Conservation (phyloP, 2,329 filamentous ascomycete species). For the Xenosphaeropsis pyriputrescens region DNA sequence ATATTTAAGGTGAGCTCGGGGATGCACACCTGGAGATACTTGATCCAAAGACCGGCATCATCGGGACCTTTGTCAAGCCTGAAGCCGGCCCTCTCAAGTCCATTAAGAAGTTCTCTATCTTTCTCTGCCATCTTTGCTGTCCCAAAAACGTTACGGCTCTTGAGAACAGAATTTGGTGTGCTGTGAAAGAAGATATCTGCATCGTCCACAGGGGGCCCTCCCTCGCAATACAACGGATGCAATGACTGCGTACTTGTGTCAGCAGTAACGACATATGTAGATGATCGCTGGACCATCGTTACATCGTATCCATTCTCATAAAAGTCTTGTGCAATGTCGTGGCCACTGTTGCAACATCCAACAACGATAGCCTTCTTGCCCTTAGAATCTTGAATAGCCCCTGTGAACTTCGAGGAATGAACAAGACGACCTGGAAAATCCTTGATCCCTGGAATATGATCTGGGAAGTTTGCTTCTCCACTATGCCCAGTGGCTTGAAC, state of each 20-base stretch:
- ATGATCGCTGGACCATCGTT: slow-evolving; percentile 55
- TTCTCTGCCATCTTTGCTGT: slow-evolving; percentile 21
- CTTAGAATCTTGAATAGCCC: slow-evolving; percentile 18
- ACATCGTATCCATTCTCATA: slow-evolving; percentile 50
- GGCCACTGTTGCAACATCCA: slow-evolving; percentile 53
- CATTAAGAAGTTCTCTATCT: slow-evolving; percentile 26
- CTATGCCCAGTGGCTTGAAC: slow-evolving; percentile 35
- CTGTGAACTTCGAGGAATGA: slow-evolving; percentile 1
- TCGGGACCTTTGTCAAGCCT: slow-evolving; percentile 39
- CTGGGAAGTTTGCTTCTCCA: slow-evolving; percentile 32
- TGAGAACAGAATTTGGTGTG: slow-evolving; percentile 42
- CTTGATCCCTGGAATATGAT: slow-evolving; percentile 28
- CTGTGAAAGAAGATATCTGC: slow-evolving; percentile 46
- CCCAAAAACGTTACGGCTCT: slow-evolving; percentile 35
- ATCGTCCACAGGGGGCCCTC: slow-evolving; percentile 45
- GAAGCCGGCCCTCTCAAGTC: slow-evolving; percentile 40
- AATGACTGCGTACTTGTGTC: slow-evolving; percentile 24
- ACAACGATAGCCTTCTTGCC: slow-evolving; percentile 50
- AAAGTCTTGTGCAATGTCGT: slow-evolving; percentile 56
- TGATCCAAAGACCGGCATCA: slow-evolving; percentile 23
- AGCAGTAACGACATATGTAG: slow-evolving; percentile 48
- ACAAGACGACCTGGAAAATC: slow-evolving; percentile 35
- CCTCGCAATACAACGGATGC: slow-evolving; percentile 23
- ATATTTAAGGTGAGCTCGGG: too few relatives aligned
- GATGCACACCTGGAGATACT: not conserved